Base-by-base conservation (phyloP, 2,329 filamentous ascomycete species). In the Aspergillus thermomutatus region DNA sequence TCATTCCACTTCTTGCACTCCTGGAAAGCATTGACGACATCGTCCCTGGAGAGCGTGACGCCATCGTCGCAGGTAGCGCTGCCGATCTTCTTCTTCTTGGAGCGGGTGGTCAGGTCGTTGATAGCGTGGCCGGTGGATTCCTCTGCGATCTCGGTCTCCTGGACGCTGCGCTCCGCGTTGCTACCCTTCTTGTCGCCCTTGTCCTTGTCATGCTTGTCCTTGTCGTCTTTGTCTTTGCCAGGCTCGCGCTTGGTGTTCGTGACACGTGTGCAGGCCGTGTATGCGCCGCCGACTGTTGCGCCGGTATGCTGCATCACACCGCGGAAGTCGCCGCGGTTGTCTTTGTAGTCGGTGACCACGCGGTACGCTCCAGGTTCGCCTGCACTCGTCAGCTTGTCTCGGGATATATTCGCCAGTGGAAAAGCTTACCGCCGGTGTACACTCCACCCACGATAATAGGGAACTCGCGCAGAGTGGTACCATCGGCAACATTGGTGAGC, bases 221-320 rank as follows among this genome's bases (percentile, higher is more conserved):
- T 46, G 17, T 54, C 52, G 46, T 26, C 46, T 40, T 54, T 47
- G 40, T 50, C 26, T 47, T 43, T 26, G 21, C 31, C 49, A 51
- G 34, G n/a, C 28, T 51, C 31, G 34, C 49, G 49, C 19, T 54
- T 57, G 40, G 23, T 43, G 21, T 48, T 53, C 27, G 49, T 51
- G 46, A 54, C 37, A 1, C 52, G 55, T 4, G 55, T 57, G 54
- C 56, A 59, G 43, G 56, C 56, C 19, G 53, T 52, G 23, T 59
- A 59, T n/a, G 53, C 56, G 8, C 56, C 56, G 0, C 56, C 56
- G 17, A 53, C 31, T n/a, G 56, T 51, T 25, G 56, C 41, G 6
- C 56, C 56, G 21, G 56, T 56, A 53, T 59, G 56, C 54, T 59
- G 56, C 53, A 59, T 59, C 49, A 59, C 54, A 56, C 56, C 56